Evolutionary conservation across 176 grass and related monocot species (phyloP).

Genomic region (Stipa capillata): DNA sequence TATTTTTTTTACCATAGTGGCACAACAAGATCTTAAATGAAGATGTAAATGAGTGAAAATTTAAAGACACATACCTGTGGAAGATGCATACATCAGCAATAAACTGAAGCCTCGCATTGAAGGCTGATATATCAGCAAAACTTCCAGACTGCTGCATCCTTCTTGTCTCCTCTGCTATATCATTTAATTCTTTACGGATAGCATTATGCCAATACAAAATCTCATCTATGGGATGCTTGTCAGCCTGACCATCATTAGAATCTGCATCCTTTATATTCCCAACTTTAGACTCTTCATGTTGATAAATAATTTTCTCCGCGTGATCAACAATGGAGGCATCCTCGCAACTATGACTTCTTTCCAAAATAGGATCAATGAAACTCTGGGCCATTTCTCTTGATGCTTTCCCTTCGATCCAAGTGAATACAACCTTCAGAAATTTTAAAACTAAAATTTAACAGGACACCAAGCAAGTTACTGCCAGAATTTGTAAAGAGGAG

Average conservation of each 20-base stretch:
- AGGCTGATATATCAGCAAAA: conserved; percentile 89
- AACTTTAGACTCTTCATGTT: conserved; percentile 33
- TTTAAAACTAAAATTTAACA: conserved; percentile 27
- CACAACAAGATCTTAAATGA: not conserved
- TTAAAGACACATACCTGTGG: conserved; percentile 53
- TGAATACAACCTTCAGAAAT: conserved; percentile 73
- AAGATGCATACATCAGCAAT: conserved; percentile 98
- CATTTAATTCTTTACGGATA: conserved; percentile 74
- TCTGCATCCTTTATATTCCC: conserved; percentile 46
- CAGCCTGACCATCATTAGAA: conserved; percentile 27
- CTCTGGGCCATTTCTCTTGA: conserved; percentile 17
- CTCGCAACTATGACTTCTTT: conserved; percentile 2
- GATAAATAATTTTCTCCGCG: conserved; percentile 26
- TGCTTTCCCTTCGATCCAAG: conserved; percentile 73
- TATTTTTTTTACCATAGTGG: conserved; percentile 7
- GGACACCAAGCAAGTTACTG: conserved; percentile 1
- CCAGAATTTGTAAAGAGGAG: conserved; percentile 13
- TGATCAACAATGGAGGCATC: conserved; percentile 25
- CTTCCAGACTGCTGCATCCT: conserved; percentile 66
- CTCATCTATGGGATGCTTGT: conserved; percentile 80
- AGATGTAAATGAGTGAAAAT: not conserved
- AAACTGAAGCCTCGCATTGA: conserved; percentile 87
- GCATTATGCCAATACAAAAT: conserved; percentile 97
- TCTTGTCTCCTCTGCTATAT: conserved; percentile 82
- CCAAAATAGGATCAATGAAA: conserved; percentile 2